Evolutionary conservation across 352 stramenopile species (phyloP), one percentile per base, ranked within the genome.

Genomic region (Phytophthora multivora): DNA sequence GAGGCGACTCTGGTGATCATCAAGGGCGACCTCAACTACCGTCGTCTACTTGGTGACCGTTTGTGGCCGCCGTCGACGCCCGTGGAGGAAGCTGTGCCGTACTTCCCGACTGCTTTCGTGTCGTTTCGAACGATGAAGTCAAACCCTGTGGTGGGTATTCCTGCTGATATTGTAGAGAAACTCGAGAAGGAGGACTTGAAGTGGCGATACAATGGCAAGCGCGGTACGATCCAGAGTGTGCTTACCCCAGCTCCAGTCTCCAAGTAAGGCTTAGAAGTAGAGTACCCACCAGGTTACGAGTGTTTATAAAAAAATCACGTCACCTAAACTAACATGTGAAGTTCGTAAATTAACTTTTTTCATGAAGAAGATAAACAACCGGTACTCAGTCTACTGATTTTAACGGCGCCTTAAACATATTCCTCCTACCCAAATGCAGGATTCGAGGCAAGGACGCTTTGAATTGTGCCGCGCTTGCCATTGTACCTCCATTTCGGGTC

Each of bases 1-100:
- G 69, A 85, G 6, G 71, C 77, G 18, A 71, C 91, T 41, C 78
- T 99, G 18, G 90, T 97, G 43, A 97, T 99, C 74, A 79, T 98
- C 13, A 99, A 99, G 73, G 96, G 97, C 16, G 97, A 99, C 69
- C 91, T 98, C 36, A 99, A 99, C 69, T 99, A 99, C 73, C 84
- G 96, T n/a, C 88, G 96, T 6, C 61, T 99, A 13, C 70, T 99
- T 1, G 95, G 95, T 5, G 97, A 99, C 68, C 82, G 93, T 25
- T 66, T 91, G 56, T 99, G 95, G 95, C 77, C 80, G 2, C 78
- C 89, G 19, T 82, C 84, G 13, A 95, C 80, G 12, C 83, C 86
- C 0, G 89, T 98, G 47, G 58, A 86, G 18, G 73, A 96, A 26
- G 90, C 98, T 4, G 70, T 93, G 13, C 70, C 83, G 23, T 96